Base-by-base conservation (phyloP, 495 filamentous ascomycete genomes). In the Talaromyces nanjingensis region DNA sequence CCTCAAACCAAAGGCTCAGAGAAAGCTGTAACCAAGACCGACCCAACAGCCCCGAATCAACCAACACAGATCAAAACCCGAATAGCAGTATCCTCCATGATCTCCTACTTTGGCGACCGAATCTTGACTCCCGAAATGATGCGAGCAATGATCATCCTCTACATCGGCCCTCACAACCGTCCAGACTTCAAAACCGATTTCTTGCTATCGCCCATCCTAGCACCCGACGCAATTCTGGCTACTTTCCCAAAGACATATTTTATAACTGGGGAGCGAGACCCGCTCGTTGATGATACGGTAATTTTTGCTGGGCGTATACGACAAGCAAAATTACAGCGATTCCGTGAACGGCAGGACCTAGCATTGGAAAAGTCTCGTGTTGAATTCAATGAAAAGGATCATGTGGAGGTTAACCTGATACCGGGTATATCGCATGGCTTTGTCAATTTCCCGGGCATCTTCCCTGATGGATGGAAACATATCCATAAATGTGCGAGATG, bases 101-200 rank as follows among this genome's bases (percentile, higher is more conserved):
- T 98, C 61, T 96, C 93, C 11, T 98, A 98, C 77, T 94, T 97
- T 71, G 91, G 93, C 73, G 94, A 98, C 75, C 90, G 96, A 24
- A 89, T 98, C 39, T 82, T 98, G 25, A 92, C 91, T 0, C 96
- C 94, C 0, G 96, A 98, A 72, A 96, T 98, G 91, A 97, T 98
- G 89, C 89, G 94, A 59, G 92, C 92, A 31, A 98, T 98, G 94
- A 94, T 98, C 64, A 96, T 98, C 73, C 83, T 98, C 22, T 98
- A 98, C 71, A 89, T 98, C 66, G 96, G 94, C 16, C 93, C 93
- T 0, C 87, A 96, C 71, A 88, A 92, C 76, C 87, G 92, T 1
- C 94, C 94, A 7, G 92, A 97, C 72, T 98, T 98, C 76, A 83
- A 83, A 29, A 92, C 90, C 9, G 96, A 98, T 73, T 97, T 90